Evolutionary conservation across 176 grass and related monocot genomes (phyloP).

Genomic region (Zoysia pacifica): DNA sequence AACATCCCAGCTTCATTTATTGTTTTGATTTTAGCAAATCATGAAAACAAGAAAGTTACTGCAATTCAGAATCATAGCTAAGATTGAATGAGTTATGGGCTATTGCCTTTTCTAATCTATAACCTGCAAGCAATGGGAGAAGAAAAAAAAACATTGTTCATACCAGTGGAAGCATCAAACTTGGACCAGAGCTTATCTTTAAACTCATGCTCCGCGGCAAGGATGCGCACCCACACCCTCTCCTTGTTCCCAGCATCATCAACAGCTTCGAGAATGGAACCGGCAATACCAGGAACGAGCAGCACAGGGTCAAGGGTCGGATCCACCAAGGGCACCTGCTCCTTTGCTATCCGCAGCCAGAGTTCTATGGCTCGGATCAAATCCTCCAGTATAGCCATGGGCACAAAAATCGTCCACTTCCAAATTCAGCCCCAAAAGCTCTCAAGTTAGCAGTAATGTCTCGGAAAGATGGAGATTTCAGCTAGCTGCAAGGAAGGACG

Average conservation of each 20-base stretch:
- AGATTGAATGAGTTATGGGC: background rate
- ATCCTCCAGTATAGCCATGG: conserved; percentile 69
- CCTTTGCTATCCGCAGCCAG: conserved; percentile 60
- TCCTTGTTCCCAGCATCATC: conserved; percentile 82
- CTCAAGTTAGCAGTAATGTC: background rate
- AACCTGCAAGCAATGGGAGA: background rate
- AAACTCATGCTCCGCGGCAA: conserved; percentile 84
- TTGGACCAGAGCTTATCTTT: conserved; percentile 75
- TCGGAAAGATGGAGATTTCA: background rate
- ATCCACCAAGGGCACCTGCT: conserved; percentile 60
- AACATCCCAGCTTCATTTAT: background rate
- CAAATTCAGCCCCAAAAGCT: background rate
- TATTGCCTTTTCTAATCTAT: background rate
- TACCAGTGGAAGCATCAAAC: conserved; percentile 84
- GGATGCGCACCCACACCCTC: conserved; percentile 88
- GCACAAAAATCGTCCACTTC: background rate
- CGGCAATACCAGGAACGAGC: conserved; percentile 80
- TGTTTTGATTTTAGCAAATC: background rate
- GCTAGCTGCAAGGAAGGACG: background rate
- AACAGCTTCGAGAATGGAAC: conserved; percentile 74
- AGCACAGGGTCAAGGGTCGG: conserved; percentile 83
- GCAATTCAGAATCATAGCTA: background rate
- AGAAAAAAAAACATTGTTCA: background rate
- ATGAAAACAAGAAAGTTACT: background rate
- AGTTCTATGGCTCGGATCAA: conserved; percentile 82